These are phyloP conservation scores for Stephania cephalantha DNA, from an alignment of 164 flowering plant genomes.

Conservation along the genomic window DNA sequence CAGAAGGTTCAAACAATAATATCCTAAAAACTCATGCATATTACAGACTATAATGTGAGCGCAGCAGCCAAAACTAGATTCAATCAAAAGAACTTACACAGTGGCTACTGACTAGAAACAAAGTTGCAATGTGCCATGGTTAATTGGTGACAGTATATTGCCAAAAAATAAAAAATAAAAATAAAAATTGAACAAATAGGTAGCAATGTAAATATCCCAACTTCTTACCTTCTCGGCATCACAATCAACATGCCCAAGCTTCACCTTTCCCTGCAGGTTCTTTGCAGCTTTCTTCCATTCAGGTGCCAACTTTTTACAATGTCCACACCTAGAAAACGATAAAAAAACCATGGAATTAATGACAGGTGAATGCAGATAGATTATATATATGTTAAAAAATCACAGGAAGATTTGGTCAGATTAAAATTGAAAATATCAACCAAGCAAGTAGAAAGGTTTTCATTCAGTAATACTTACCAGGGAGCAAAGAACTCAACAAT, in stretches of 20 bases:
- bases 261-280: conserved; percentile 88
- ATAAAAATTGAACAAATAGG: neutral
- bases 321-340: conserved; percentile 77
- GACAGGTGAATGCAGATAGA: neutral
- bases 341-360: neutral
- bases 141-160: neutral
- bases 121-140: neutral
- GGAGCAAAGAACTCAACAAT: conserved; percentile 97
- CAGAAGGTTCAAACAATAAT: neutral
- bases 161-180: neutral
- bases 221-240: conserved; percentile 71
- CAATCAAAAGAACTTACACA: neutral
- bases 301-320: conserved; percentile 95
- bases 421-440: neutral
- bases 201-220: neutral
- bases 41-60: neutral
- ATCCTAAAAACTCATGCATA: neutral
- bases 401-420: neutral
- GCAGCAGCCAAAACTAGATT: neutral
- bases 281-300: conserved; percentile 97
- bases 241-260: conserved; percentile 92
- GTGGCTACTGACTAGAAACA: neutral
- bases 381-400: neutral
- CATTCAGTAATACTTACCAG: conserved; percentile 48
- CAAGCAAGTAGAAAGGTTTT: neutral